phyloP scores from a whole-genome alignment of 2,329 filamentous ascomycete species.

The Phoma sp. region DNA sequence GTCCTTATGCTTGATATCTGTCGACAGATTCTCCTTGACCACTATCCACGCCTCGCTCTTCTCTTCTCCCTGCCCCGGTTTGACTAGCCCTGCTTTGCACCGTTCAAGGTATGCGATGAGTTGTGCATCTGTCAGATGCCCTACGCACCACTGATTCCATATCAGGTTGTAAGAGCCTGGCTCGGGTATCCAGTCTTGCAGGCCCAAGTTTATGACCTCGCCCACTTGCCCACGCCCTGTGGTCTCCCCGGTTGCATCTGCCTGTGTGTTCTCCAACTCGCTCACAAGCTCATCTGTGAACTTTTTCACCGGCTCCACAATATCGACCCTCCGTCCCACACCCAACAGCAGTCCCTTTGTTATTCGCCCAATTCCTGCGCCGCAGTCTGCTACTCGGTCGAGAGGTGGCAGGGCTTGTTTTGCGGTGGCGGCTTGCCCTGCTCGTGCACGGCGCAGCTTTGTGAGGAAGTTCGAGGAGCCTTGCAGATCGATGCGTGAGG shows the following conservation, averaged over 20 bases:
- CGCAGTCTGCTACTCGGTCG: constrained; percentile 63
- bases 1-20: constrained; percentile 63
- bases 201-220: constrained; percentile 72
- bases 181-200: constrained; percentile 72
- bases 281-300: constrained; percentile 71
- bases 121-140: constrained; percentile 79
- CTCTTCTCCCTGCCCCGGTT: constrained; percentile 40
- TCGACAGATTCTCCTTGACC: constrained; percentile 81
- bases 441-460: constrained; percentile 60
- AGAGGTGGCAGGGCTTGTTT: constrained; percentile 41
- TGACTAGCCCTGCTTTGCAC: constrained; percentile 61
- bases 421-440: constrained; percentile 34
- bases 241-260: constrained; percentile 31
- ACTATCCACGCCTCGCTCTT: constrained; percentile 64
- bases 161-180: constrained; percentile 74
- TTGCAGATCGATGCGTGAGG: constrained; percentile 74
- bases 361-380: constrained; percentile 80
- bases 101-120: constrained; percentile 71
- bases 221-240: constrained; percentile 60
- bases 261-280: constrained; percentile 30
- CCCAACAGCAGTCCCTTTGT: constrained; percentile 78
- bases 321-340: constrained; percentile 75
- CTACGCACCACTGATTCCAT: constrained; percentile 91
- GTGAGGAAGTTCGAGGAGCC: constrained; percentile 74
- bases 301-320: constrained; percentile 84